Evolutionary conservation across 2,329 filamentous ascomycete species (phyloP).

Genomic region (Penicillium hesseltinei): DNA sequence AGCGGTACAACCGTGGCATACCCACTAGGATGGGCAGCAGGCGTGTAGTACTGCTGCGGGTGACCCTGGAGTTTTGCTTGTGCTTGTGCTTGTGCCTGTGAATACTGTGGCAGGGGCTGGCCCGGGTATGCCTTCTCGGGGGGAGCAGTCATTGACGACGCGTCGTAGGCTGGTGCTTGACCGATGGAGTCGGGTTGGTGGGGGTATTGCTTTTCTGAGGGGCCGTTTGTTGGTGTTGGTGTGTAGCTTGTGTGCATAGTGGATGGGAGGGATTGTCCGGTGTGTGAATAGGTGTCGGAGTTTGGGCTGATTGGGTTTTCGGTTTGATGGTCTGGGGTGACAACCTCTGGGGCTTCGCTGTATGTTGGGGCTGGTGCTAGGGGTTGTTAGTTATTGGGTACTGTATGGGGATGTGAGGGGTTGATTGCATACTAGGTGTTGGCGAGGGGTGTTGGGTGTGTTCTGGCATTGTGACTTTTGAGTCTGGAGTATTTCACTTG

Average conservation of each 20-base stretch:
- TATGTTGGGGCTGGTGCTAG: not conserved
- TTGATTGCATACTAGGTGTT: not conserved
- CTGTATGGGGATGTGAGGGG: not conserved
- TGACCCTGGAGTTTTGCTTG: not conserved
- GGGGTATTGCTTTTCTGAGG: slow-evolving; percentile 1
- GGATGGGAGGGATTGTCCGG: not conserved
- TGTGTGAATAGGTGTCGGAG: not conserved
- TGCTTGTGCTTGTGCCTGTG: not conserved
- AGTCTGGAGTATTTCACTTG: not conserved
- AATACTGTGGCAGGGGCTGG: slow-evolving; percentile 11
- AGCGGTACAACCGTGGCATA: slow-evolving; percentile 28
- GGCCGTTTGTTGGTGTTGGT: not conserved
- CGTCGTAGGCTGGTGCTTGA: not conserved
- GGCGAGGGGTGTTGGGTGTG: not conserved
- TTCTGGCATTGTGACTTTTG: not conserved
- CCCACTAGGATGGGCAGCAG: slow-evolving; percentile 19
- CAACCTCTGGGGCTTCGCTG: slow-evolving; percentile 5
- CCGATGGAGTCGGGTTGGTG: slow-evolving; percentile 1
- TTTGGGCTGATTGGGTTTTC: not conserved
- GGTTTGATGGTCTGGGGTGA: not conserved
- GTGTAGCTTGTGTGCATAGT: not conserved
- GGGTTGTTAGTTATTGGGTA: not conserved
- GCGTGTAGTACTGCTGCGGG: slow-evolving; percentile 16
- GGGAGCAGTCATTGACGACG: not conserved
- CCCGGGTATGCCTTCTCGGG: slow-evolving; percentile 18